phyloP scores from a whole-genome alignment of 2,329 filamentous ascomycete species.

The Penicillium vulpinum region DNA sequence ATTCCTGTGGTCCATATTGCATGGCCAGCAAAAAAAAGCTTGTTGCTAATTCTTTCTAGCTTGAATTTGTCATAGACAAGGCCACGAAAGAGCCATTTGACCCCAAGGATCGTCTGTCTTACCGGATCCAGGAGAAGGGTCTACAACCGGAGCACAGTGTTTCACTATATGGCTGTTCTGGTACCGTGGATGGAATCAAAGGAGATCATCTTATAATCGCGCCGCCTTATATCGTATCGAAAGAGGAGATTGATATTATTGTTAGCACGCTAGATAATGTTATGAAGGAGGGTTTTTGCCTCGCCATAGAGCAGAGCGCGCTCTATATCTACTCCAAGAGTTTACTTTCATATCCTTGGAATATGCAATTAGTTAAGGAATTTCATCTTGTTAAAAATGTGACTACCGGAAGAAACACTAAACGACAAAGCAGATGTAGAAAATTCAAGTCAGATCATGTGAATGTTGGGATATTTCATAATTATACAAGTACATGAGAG shows the following conservation, averaged over 20 bases:
- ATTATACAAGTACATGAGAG: slow-evolving; percentile 2
- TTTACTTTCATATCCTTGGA: background rate
- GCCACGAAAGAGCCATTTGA: slow-evolving; percentile 56
- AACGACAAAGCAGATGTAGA: background rate
- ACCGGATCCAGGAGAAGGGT: slow-evolving; percentile 54
- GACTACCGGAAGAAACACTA: background rate
- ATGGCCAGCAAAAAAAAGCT: background rate
- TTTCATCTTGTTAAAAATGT: background rate
- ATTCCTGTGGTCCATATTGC: background rate
- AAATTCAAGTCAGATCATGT: background rate
- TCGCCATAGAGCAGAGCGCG: slow-evolving; percentile 2
- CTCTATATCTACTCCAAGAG: too few relatives aligned
- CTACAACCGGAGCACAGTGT: slow-evolving; percentile 49
- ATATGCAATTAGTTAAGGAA: background rate
- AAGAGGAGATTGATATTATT: slow-evolving; percentile 57
- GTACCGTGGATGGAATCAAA: slow-evolving; percentile 57
- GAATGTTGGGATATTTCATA: background rate
- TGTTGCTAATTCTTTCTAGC: slow-evolving; percentile 22
- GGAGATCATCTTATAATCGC: slow-evolving; percentile 72
- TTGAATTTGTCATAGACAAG: slow-evolving; percentile 62
- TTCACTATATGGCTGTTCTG: slow-evolving; percentile 63
- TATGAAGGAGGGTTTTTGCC: slow-evolving; percentile 52
- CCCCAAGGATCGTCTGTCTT: slow-evolving; percentile 47
- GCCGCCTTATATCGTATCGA: slow-evolving; percentile 66
- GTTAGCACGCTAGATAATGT: slow-evolving; percentile 54